Percentiles rank a stretch among this genome's conserved stretches.
These are phyloP conservation scores for Debaryomyces tyrocola DNA, from an alignment of 805 yeast genomes.

Conservation along the genomic window DNA sequence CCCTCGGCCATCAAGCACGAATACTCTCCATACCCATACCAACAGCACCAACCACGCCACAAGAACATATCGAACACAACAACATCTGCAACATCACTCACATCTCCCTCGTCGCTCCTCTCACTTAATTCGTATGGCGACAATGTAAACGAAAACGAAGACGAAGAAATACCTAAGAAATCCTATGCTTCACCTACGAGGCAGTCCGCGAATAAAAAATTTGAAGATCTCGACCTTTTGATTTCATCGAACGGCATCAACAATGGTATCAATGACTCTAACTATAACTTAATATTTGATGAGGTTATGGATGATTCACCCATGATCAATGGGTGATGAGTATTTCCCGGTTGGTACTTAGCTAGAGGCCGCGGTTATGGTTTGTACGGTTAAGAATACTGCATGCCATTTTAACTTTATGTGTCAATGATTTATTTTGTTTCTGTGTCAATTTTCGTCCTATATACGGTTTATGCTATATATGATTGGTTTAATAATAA, in stretches of 20 bases:
- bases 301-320: slow-evolving; percentile 27
- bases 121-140: slow-evolving; percentile 24
- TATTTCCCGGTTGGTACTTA: neutral
- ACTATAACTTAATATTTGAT: slow-evolving; percentile 26
- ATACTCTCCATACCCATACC: neutral
- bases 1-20: slow-evolving; percentile 11
- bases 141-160: slow-evolving; percentile 6
- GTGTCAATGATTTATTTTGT: neutral
- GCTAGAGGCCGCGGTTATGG: neutral
- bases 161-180: slow-evolving; percentile 3
- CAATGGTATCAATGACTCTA: slow-evolving; percentile 9
- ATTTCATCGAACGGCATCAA: slow-evolving; percentile 3
- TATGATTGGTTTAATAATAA: neutral
- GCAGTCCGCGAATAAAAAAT: neutral
- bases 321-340: slow-evolving; percentile 18
- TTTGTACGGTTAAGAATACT: too few species aligned
- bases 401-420: neutral
- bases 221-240: neutral
- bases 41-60: neutral
- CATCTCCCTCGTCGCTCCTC: slow-evolving; percentile 37
- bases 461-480: neutral
- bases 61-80: neutral
- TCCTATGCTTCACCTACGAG: neutral
- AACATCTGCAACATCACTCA: slow-evolving; percentile 17
- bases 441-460: neutral